These are phyloP conservation scores for Penicillium hesseltinei DNA, from an alignment of 2,329 filamentous ascomycete genomes.

Conservation along the genomic window DNA sequence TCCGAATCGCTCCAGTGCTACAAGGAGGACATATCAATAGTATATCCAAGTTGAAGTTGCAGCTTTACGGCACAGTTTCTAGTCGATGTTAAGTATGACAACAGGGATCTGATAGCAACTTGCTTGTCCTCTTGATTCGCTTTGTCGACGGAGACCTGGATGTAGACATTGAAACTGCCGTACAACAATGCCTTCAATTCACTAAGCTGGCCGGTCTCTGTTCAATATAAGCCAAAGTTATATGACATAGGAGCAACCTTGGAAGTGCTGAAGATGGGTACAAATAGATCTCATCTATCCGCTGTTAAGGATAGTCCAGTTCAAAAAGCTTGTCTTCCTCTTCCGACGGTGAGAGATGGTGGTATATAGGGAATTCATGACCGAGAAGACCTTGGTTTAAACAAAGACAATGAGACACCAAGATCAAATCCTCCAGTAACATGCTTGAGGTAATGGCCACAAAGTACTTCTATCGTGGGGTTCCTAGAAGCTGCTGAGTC, in stretches of 20 bases:
- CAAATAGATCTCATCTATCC: not conserved
- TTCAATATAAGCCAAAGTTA: not conserved
- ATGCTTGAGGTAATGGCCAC: not conserved
- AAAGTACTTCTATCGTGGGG: too few species aligned
- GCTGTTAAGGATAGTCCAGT: not conserved
- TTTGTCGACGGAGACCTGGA: not conserved
- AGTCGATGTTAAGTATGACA: not conserved
- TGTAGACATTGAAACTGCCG: not conserved
- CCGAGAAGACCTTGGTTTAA: not conserved
- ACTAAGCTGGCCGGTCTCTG: not conserved
- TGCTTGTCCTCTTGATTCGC: not conserved
- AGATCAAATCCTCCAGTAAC: not conserved
- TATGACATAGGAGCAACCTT: not conserved
- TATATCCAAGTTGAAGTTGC: not conserved
- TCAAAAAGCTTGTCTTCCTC: not conserved
- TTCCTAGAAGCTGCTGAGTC: conserved; percentile 1
- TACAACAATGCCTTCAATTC: not conserved
- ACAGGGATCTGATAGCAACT: not conserved
- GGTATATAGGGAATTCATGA: not conserved
- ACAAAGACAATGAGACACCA: not conserved
- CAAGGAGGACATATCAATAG: not conserved
- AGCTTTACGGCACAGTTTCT: not conserved
- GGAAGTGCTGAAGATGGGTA: not conserved
- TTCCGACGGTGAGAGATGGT: too few species aligned
- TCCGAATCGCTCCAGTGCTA: not conserved